These are phyloP conservation scores for Gynostemma pentaphyllum DNA, from an alignment of 306 rosid species.

Conservation along the genomic window DNA sequence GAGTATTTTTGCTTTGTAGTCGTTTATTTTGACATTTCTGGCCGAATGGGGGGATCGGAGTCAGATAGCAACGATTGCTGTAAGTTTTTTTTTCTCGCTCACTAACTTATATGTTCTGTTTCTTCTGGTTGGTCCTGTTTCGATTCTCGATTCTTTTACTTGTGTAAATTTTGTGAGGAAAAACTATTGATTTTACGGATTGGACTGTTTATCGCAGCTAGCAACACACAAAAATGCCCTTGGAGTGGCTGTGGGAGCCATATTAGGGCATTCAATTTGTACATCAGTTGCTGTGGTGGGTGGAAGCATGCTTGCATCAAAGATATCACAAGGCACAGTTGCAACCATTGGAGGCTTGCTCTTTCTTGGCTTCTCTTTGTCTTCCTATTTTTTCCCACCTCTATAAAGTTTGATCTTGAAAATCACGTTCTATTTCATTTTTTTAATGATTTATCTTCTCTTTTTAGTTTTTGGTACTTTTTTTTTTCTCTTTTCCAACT, in stretches of 20 bases:
- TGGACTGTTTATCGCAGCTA: slow-evolving; percentile 47
- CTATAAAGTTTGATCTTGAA: slow-evolving; percentile 21
- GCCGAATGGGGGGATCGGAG: slow-evolving; percentile 99
- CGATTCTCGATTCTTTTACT: neutral
- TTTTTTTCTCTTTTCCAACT: neutral
- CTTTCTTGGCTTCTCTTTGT: slow-evolving; percentile 85
- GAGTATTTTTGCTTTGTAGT: slow-evolving; percentile 34
- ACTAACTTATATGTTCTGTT: neutral
- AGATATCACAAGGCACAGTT: slow-evolving; percentile 89
- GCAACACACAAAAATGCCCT: slow-evolving; percentile 96
- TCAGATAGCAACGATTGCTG: slow-evolving; percentile 99
- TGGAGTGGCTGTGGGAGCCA: slow-evolving; percentile 92
- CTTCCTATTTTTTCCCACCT: slow-evolving; percentile 94
- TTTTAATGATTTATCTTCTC: neutral
- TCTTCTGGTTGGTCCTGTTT: neutral
- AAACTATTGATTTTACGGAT: no score
- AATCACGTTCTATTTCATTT: neutral
- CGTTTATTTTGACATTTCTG: slow-evolving; percentile 82
- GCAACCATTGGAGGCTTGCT: slow-evolving; percentile 96
- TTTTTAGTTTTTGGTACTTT: neutral
- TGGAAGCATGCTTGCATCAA: slow-evolving; percentile 96
- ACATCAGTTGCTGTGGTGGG: slow-evolving; percentile 93
- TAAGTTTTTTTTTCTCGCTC: slow-evolving; percentile 40
- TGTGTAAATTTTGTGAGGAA: no score
- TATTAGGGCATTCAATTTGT: slow-evolving; percentile 89